Evolutionary conservation across 768 basidiomycete species (phyloP), one percentile per base, ranked within the genome.

Genomic region (Tricholoma furcatifolium): DNA sequence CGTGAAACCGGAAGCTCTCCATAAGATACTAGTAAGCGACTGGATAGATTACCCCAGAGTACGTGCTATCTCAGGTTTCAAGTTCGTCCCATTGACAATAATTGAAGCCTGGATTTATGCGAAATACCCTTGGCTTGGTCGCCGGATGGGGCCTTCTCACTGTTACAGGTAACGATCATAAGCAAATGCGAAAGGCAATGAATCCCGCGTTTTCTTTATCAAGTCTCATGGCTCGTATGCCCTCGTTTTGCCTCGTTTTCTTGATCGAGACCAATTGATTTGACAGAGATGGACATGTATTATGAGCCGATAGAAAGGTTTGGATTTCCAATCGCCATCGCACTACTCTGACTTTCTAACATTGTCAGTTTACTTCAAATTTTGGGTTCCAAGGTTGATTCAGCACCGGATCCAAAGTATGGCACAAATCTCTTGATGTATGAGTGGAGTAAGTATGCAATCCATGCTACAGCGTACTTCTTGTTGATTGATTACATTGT

Each of bases 161-260:
- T 0, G 73, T 76, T 15, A 80, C 77, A 1, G 77, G 79, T 5
- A 67, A 74, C 34, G 75, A 75, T 30, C 78, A 80, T 57, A 77
- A 71, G 54, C 71, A 70, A 45, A 77, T 81, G 75, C 74, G 76
- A 32, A 77, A 71, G 56, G 68, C 69, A 1, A 78, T 81, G 75
- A 79, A 77, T 47, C 77, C 79, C 1, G 79, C 79, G 0, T 80
- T 81, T 57, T 77, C 77, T 0, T 67, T 80, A 21, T 65, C 71
- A 2, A 79, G 68, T 51, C 66, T 76, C 14, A 68, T 63, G 56
- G 65, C 70, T 35, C 70, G 72, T 74, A 55, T 35, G 71, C 59
- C 39, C 39, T 31, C 30, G 17, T 10, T 15, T 23, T 12, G 8
- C 36, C 41, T 7, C 18, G 21, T 6, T 52, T 23, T 31, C 14